Evolutionary conservation across 1,284 basidiomycete species (phyloP).

Genomic region (Ustilago loliicola): DNA sequence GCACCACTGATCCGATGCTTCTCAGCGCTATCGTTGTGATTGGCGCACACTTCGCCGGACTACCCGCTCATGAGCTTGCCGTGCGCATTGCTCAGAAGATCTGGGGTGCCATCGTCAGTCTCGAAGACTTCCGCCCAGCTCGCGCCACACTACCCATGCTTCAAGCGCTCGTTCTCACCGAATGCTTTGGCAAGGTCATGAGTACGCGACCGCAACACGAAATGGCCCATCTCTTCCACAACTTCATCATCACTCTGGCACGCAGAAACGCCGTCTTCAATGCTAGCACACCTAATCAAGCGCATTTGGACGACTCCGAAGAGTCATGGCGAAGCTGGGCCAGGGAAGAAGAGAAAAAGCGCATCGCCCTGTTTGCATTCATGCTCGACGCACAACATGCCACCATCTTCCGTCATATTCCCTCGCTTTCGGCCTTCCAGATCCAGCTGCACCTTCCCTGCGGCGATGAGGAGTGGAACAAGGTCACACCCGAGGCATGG

Average conservation of each 20-base stretch:
- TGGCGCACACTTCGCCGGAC: constrained; percentile 58
- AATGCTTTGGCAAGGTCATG: constrained; percentile 60
- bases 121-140: constrained; percentile 60
- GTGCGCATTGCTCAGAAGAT: constrained; percentile 58
- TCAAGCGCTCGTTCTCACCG: constrained; percentile 60
- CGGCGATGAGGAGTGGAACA: constrained; percentile 57
- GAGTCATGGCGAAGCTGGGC: constrained; percentile 59
- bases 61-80: constrained; percentile 56
- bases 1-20: constrained; percentile 56
- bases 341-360: constrained; percentile 61
- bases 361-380: constrained; percentile 56
- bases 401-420: constrained; percentile 59
- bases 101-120: constrained; percentile 59
- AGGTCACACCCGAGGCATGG: constrained; percentile 52
- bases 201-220: constrained; percentile 60
- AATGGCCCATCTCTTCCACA: constrained; percentile 63
- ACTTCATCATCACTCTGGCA: constrained; percentile 59
- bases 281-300: constrained; percentile 31
- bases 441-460: constrained; percentile 56
- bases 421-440: constrained; percentile 56
- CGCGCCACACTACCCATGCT: constrained; percentile 58
- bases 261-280: constrained; percentile 62
- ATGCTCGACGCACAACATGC: constrained; percentile 60
- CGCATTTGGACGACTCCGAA: constrained; percentile 42
- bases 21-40: constrained; percentile 59